A percentile compares a stretch with the other conserved stretches of the same genome.
These are phyloP conservation scores for Euclidium syriacum DNA, from an alignment of 345 rosid species.

Conservation along the genomic window DNA sequence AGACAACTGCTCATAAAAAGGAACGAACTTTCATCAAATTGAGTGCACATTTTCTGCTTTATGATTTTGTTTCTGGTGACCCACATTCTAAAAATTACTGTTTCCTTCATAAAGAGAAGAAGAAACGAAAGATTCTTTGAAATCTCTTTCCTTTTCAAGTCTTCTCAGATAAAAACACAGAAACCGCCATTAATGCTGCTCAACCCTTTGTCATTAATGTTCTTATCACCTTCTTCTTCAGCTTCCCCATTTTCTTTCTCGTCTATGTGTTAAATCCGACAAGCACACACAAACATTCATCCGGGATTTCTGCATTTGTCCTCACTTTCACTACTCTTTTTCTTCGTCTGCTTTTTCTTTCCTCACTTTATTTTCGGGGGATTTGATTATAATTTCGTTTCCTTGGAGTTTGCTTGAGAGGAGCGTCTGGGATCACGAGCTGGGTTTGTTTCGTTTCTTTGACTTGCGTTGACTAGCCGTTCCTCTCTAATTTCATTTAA, in stretches of 20 bases:
- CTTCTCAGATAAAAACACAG: slow-evolving; percentile 5
- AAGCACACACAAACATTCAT: slow-evolving; percentile 8
- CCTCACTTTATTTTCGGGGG: neutral
- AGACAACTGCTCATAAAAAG: slow-evolving; percentile 26
- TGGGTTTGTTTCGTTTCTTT: slow-evolving; percentile 8
- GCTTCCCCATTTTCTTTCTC: slow-evolving; percentile 27
- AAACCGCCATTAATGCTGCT: slow-evolving; percentile 31
- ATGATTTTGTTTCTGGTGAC: slow-evolving; percentile 25
- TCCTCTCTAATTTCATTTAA: neutral
- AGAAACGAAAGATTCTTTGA: slow-evolving; percentile 21
- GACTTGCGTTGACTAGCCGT: slow-evolving; percentile 20
- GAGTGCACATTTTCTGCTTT: slow-evolving; percentile 30
- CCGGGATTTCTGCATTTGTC: slow-evolving; percentile 15
- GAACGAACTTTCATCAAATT: slow-evolving; percentile 27
- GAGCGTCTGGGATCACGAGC: slow-evolving; percentile 32
- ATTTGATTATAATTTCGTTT: slow-evolving; percentile 2
- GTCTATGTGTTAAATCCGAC: slow-evolving; percentile 28
- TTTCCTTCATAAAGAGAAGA: slow-evolving; percentile 15
- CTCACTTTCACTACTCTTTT: neutral
- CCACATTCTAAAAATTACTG: slow-evolving; percentile 23
- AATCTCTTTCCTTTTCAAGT: slow-evolving; percentile 10
- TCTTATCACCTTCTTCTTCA: slow-evolving; percentile 24
- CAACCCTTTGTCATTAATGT: slow-evolving; percentile 21
- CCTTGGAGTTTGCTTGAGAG: slow-evolving; percentile 4
- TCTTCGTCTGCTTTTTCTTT: neutral